These are phyloP conservation scores for Sporisorium sorghi DNA, from an alignment of 1,284 basidiomycete genomes.

Conservation along the genomic window DNA sequence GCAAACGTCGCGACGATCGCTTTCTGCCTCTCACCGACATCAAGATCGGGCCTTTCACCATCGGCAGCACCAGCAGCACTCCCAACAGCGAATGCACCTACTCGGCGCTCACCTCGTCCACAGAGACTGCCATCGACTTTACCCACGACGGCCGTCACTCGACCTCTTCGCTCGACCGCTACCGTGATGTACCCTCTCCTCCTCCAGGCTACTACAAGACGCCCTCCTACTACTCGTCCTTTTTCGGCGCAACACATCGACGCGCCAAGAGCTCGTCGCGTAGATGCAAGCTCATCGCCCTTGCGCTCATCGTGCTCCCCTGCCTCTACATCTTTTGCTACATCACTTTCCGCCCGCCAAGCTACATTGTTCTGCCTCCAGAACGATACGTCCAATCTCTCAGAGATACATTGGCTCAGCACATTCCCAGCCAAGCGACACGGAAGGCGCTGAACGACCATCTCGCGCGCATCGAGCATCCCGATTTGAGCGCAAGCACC, in stretches of 20 bases:
- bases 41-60: constrained; percentile 35
- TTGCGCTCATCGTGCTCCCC: constrained; percentile 25
- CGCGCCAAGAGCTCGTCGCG: constrained; percentile 31
- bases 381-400: constrained; percentile 36
- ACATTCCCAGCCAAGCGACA: constrained; percentile 33
- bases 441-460: constrained; percentile 32
- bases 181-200: constrained; percentile 16
- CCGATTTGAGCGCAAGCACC: not conserved
- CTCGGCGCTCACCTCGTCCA: constrained; percentile 34
- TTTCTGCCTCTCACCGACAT: constrained; percentile 29
- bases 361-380: constrained; percentile 46
- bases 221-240: constrained; percentile 36
- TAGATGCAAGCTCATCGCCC: constrained; percentile 28
- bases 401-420: constrained; percentile 31
- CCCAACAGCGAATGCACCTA: constrained; percentile 39
- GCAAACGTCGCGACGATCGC: constrained; percentile 25
- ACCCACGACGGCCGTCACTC: constrained; percentile 21
- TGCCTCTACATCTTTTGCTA: constrained; percentile 37
- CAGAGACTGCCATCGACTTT: constrained; percentile 27
- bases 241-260: constrained; percentile 28
- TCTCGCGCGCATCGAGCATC: constrained; percentile 32
- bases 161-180: constrained; percentile 17
- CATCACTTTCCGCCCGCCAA: constrained; percentile 46
- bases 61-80: constrained; percentile 34
- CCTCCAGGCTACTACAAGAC: constrained; percentile 47